Evolutionary conservation across 202 grass and related monocot species (phyloP).

Genomic region (Schoenoplectus tabernaemontani): DNA sequence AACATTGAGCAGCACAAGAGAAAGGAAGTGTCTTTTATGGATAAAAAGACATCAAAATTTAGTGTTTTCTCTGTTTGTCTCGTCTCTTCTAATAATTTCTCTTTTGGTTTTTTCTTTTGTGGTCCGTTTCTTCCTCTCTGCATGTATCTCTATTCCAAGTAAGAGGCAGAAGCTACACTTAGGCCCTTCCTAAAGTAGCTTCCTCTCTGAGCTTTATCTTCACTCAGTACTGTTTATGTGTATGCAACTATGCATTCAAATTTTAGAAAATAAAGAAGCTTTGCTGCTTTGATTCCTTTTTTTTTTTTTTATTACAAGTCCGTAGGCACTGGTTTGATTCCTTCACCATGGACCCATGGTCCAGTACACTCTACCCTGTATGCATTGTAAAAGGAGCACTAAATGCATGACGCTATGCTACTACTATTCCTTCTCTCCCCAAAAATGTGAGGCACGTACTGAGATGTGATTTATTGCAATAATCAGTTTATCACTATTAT

Average conservation of each 20-base stretch:
- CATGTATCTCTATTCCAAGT: not conserved
- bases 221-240: constrained; percentile 7
- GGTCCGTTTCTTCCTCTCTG: not conserved
- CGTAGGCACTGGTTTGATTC: not conserved
- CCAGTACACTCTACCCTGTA: not conserved
- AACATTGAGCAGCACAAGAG: constrained; percentile 11
- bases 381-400: not conserved
- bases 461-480: not conserved
- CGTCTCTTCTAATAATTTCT: not conserved
- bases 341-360: not conserved
- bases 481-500: not conserved
- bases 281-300: constrained; percentile 1
- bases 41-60: constrained; percentile 10
- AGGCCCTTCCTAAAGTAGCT: constrained; percentile 11
- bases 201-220: constrained; percentile 8
- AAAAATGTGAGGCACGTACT: not conserved
- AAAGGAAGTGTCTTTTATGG: constrained; percentile 17
- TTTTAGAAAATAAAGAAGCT: not conserved
- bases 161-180: constrained; percentile 10
- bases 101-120: not conserved
- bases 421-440: not conserved
- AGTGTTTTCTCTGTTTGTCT: constrained; percentile 10
- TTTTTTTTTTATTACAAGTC: no score
- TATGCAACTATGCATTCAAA: constrained; percentile 14
- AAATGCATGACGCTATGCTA: not conserved